Evolutionary conservation across 2,329 filamentous ascomycete genomes (phyloP).

Genomic region (Allantophomopsis cytisporea): DNA sequence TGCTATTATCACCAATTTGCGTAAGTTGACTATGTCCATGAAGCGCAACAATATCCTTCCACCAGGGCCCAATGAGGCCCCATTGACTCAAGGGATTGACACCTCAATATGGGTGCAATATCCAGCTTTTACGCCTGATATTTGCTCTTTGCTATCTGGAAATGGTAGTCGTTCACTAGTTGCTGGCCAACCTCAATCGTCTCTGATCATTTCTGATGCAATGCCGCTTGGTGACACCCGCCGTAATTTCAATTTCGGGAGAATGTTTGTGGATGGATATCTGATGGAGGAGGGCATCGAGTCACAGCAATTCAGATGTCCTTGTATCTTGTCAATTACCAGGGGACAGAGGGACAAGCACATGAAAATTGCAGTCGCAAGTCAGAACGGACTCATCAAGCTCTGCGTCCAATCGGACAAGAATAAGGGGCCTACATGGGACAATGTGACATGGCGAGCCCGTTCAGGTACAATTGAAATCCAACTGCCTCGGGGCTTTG

Average conservation of each 20-base stretch:
- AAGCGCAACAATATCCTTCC: slow-evolving; percentile 70
- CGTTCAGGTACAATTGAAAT: slow-evolving; percentile 53
- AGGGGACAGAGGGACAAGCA: slow-evolving; percentile 56
- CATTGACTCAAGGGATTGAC: slow-evolving; percentile 66
- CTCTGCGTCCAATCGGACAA: slow-evolving; percentile 58
- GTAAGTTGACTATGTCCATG: slow-evolving; percentile 70
- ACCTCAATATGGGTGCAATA: slow-evolving; percentile 74
- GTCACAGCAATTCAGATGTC: slow-evolving; percentile 53
- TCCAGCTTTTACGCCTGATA: slow-evolving; percentile 58
- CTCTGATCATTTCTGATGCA: slow-evolving; percentile 41
- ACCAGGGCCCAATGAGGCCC: slow-evolving; percentile 43
- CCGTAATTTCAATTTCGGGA: slow-evolving; percentile 65
- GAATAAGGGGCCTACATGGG: slow-evolving; percentile 60
- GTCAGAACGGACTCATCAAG: slow-evolving; percentile 67
- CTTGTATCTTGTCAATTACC: slow-evolving; percentile 64
- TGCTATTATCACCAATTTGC: slow-evolving; percentile 48
- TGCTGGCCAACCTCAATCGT: slow-evolving; percentile 19
- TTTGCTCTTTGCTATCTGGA: slow-evolving; percentile 57
- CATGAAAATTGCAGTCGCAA: slow-evolving; percentile 61
- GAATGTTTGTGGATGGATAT: slow-evolving; percentile 61
- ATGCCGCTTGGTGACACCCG: slow-evolving; percentile 67
- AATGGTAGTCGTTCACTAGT: slow-evolving; percentile 37
- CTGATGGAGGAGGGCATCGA: slow-evolving; percentile 62
- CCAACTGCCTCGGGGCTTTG: slow-evolving; percentile 62
- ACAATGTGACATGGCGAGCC: slow-evolving; percentile 68